Conservation (phyloP, 305 asterid species). For the Ilex paraguariensis region DNA sequence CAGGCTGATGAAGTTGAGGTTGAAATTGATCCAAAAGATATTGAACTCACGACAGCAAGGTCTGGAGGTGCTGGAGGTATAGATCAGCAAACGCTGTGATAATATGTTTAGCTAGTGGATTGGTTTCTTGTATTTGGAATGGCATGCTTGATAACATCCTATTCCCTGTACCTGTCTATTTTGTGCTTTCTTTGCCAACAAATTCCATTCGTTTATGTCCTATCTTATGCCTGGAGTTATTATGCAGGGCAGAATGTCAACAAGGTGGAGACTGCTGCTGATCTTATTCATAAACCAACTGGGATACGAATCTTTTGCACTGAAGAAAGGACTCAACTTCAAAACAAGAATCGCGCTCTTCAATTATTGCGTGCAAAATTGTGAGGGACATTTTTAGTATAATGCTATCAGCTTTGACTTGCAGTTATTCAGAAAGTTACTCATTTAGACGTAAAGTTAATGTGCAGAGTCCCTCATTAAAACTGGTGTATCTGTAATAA, state of each 20-base stretch:
- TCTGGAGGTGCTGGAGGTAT: slow-evolving; percentile 99
- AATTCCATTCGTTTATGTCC: too few species aligned
- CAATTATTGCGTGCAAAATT: slow-evolving; percentile 86
- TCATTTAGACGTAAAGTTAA: too few species aligned
- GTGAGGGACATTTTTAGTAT: slow-evolving; percentile 34
- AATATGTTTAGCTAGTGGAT: too few species aligned
- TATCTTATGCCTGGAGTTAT: slow-evolving; percentile 19
- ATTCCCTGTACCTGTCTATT: too few species aligned
- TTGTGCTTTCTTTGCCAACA: neutral
- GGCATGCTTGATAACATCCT: too few species aligned
- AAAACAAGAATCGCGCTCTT: slow-evolving; percentile 82
- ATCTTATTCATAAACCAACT: slow-evolving; percentile 94
- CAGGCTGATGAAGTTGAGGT: slow-evolving; percentile 99
- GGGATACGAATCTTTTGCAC: slow-evolving; percentile 97
- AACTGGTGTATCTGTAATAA: too few species aligned
- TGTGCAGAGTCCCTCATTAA: too few species aligned
- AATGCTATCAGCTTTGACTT: too few species aligned
- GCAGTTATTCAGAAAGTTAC: too few species aligned
- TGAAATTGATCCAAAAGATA: slow-evolving; percentile 93
- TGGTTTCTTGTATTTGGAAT: too few species aligned
- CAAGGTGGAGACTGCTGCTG: slow-evolving; percentile 98
- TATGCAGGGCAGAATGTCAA: slow-evolving; percentile 96
- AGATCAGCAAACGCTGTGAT: slow-evolving; percentile 7
- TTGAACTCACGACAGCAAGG: slow-evolving; percentile 92
- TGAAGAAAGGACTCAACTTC: slow-evolving; percentile 89